Conservation (phyloP, 176 grass and related monocot genomes). For the Musa troglodytarum region DNA sequence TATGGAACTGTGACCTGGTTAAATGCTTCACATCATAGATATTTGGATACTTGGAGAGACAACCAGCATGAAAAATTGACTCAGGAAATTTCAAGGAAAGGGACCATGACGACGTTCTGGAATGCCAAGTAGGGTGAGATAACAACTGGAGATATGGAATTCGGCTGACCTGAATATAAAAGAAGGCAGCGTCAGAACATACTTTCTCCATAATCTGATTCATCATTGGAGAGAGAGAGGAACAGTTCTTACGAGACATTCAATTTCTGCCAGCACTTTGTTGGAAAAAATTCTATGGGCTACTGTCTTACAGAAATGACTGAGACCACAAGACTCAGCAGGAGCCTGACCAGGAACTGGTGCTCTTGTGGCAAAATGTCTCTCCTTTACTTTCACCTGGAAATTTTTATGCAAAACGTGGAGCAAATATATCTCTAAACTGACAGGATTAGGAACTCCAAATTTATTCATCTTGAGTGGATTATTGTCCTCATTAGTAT, state of each 20-base stretch:
- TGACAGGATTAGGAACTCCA: conserved; percentile 41
- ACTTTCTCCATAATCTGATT: background rate
- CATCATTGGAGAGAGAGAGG: conserved; percentile 7
- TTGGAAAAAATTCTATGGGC: conserved; percentile 85
- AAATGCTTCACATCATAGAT: conserved; percentile 35
- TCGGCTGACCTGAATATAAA: conserved; percentile 55
- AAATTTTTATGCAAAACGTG: conserved; percentile 69
- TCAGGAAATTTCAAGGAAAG: conserved; percentile 73
- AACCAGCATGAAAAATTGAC: conserved; percentile 37
- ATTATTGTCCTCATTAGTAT: conserved; percentile 38
- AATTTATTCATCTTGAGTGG: conserved; percentile 19
- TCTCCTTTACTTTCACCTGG: conserved; percentile 45
- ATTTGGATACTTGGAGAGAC: conserved; percentile 28
- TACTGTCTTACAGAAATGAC: conserved; percentile 69
- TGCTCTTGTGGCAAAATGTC: conserved; percentile 22
- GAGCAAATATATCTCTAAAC: conserved; percentile 70
- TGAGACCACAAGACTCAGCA: conserved; percentile 33
- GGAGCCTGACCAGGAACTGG: conserved; percentile 28
- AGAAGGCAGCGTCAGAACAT: background rate
- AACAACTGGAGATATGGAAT: conserved; percentile 68
- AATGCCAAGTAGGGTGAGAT: conserved; percentile 85
- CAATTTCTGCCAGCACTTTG: conserved; percentile 67
- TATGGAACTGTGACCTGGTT: conserved; percentile 63
- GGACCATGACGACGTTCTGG: conserved; percentile 85
- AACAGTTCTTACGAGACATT: conserved; percentile 52